A percentile compares a stretch with the other conserved stretches of the same genome.
These are phyloP conservation scores for Protomyces inundatus DNA, from an alignment of 1,139 yeast genomes.

Conservation along the genomic window DNA sequence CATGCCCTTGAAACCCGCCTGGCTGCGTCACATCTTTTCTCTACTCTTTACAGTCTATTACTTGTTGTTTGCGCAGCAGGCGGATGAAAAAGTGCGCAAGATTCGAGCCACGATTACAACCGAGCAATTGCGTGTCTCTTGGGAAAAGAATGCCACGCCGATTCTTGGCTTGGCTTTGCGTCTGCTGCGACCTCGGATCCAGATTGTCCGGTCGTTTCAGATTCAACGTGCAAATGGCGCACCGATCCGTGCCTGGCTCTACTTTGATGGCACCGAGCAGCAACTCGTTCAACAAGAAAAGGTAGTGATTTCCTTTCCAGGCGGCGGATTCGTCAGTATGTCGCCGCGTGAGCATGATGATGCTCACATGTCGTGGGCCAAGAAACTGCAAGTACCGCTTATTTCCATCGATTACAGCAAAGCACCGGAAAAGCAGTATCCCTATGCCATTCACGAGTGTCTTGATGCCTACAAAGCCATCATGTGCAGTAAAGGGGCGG, in stretches of 20 bases:
- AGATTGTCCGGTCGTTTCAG: slow-evolving; percentile 25
- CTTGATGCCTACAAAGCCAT: slow-evolving; percentile 41
- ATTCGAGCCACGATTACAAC: slow-evolving; percentile 32
- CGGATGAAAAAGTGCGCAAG: slow-evolving; percentile 33
- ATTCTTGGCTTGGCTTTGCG: slow-evolving; percentile 28
- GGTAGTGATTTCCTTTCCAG: slow-evolving; percentile 33
- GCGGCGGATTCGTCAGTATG: slow-evolving; percentile 35
- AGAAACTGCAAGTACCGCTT: slow-evolving; percentile 32
- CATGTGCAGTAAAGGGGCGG: slow-evolving; percentile 32
- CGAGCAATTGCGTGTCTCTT: slow-evolving; percentile 34
- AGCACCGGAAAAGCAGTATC: slow-evolving; percentile 52
- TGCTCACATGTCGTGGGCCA: slow-evolving; percentile 32
- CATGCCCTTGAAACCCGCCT: slow-evolving; percentile 33
- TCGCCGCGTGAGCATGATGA: slow-evolving; percentile 34
- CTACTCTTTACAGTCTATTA: slow-evolving; percentile 33
- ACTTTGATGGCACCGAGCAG: slow-evolving; percentile 33
- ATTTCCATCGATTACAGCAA: slow-evolving; percentile 33
- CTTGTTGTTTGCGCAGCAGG: slow-evolving; percentile 35
- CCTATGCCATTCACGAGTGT: slow-evolving; percentile 49
- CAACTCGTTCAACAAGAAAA: slow-evolving; percentile 30
- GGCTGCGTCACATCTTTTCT: slow-evolving; percentile 33
- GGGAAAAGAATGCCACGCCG: slow-evolving; percentile 34
- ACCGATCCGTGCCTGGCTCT: slow-evolving; percentile 31
- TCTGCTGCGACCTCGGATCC: slow-evolving; percentile 31
- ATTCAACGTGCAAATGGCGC: slow-evolving; percentile 26